Conservation (phyloP, 73 alveolate species). For the Tetrahymena elliotti region DNA sequence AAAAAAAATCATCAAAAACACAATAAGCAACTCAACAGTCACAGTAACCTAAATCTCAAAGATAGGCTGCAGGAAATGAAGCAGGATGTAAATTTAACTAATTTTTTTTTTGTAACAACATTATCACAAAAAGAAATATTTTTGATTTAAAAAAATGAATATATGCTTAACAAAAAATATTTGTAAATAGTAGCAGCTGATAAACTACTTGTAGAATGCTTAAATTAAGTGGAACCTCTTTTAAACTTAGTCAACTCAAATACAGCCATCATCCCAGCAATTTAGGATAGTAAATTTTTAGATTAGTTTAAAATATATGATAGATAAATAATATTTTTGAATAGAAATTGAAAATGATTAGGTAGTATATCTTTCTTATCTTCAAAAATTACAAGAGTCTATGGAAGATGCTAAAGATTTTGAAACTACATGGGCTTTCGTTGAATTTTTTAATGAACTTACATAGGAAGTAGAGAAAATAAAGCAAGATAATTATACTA, state of each 20-base stretch:
- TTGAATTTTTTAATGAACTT: neutral
- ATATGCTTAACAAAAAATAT: too few species aligned
- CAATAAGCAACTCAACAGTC: neutral
- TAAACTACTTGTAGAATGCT: neutral
- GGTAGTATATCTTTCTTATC: neutral
- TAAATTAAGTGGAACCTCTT: neutral
- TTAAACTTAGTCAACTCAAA: neutral
- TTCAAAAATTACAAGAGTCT: neutral
- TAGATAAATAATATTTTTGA: too few species aligned
- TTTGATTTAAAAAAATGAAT: too few species aligned
- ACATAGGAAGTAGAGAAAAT: neutral
- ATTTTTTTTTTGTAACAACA: neutral
- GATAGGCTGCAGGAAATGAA: neutral
- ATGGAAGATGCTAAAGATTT: neutral
- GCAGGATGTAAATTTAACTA: neutral
- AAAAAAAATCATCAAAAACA: neutral
- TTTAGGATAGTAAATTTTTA: neutral
- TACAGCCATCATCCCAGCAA: neutral
- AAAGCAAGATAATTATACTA: neutral
- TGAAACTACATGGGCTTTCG: neutral
- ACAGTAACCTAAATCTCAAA: neutral
- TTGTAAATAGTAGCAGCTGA: too few species aligned
- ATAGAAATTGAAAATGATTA: neutral
- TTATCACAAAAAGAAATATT: too few species aligned
- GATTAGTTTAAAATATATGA: too few species aligned